phyloP scores from a whole-genome alignment of 176 grass and related monocot genomes.

The Rhynchospora tenuis region DNA sequence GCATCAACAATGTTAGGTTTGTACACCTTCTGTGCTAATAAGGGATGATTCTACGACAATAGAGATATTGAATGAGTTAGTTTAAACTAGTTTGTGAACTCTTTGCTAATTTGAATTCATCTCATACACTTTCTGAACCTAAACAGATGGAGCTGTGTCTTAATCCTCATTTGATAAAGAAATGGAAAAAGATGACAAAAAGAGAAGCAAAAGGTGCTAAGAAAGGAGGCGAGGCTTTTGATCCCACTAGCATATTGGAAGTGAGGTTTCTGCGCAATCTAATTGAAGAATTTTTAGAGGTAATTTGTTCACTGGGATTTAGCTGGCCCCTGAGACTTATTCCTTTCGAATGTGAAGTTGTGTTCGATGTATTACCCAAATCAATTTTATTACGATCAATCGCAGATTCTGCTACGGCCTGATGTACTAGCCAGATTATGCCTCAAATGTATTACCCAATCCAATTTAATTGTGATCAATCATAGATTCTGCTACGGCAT shows the following conservation, averaged over 20 bases:
- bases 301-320: slow-evolving; percentile 9
- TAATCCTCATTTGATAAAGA: slow-evolving; percentile 88
- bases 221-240: slow-evolving; percentile 36
- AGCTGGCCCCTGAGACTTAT: background rate
- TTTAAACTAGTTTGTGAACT: background rate
- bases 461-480: background rate
- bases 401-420: too few species aligned
- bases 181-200: slow-evolving; percentile 88
- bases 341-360: background rate
- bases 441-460: too few species aligned
- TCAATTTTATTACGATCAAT: too few species aligned
- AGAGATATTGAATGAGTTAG: background rate
- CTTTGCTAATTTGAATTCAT: slow-evolving; percentile 10
- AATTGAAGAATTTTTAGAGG: slow-evolving; percentile 96
- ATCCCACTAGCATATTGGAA: slow-evolving; percentile 61
- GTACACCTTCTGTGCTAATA: background rate
- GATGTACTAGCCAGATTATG: too few species aligned
- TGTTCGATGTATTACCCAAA: background rate
- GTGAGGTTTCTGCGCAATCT: slow-evolving; percentile 69
- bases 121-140: slow-evolving; percentile 40
- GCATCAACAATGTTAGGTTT: background rate
- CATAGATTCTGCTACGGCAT: background rate
- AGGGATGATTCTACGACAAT: background rate
- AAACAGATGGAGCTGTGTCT: slow-evolving; percentile 83
- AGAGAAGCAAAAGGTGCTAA: slow-evolving; percentile 82